phyloP scores from a whole-genome alignment of 345 rosid species.

The Noccaea bulbosa region DNA sequence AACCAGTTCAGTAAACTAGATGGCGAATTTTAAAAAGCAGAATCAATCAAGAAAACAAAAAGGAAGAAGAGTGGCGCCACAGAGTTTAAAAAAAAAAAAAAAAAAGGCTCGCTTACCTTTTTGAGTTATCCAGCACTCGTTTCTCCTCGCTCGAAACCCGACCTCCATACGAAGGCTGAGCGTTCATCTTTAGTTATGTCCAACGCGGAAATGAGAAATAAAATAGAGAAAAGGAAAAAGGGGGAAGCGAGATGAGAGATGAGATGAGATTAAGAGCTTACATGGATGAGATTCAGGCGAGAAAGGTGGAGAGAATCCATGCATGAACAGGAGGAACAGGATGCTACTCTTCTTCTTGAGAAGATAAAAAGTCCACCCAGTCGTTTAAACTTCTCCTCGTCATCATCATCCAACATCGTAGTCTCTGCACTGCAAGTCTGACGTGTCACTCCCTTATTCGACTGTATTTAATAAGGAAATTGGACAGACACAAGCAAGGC shows the following conservation, averaged over 20 bases:
- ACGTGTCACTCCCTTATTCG: background rate
- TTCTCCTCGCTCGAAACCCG: background rate
- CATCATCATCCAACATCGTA: too few species aligned
- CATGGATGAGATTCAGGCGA: too few species aligned
- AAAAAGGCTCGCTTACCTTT: background rate
- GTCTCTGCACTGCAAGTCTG: background rate
- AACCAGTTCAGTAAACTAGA: slow-evolving; percentile 36
- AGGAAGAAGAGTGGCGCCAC: background rate
- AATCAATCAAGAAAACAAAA: background rate
- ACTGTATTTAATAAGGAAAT: too few species aligned
- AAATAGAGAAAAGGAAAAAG: too few species aligned
- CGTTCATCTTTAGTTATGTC: background rate
- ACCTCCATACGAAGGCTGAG: slow-evolving; percentile 10
- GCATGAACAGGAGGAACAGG: too few species aligned
- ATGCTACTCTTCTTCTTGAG: background rate
- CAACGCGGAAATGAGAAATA: too few species aligned
- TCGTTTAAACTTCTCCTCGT: background rate
- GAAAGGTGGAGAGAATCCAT: too few species aligned
- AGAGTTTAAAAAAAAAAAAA: background rate
- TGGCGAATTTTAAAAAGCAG: background rate
- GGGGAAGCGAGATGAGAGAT: too few species aligned
- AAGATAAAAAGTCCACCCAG: background rate
- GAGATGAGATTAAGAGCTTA: too few species aligned
- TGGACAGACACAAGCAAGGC: too few species aligned
- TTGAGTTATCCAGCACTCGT: background rate